Conservation (phyloP, 108 stramenopile genomes). For the Conticribra weissflogii region DNA sequence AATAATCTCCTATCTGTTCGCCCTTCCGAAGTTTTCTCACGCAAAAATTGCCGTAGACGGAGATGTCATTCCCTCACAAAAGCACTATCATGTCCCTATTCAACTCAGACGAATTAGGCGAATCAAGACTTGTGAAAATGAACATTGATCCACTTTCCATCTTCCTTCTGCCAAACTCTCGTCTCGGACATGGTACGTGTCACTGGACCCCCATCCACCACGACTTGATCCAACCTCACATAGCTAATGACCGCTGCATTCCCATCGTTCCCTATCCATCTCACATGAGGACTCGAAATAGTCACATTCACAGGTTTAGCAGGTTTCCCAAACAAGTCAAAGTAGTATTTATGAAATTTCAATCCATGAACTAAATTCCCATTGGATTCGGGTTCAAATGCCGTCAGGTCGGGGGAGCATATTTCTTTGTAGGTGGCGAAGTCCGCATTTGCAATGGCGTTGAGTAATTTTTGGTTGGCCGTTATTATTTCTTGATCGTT, state of each 20-base stretch:
- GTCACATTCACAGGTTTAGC: slow-evolving; percentile 7
- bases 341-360: slow-evolving; percentile 48
- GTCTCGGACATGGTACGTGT: slow-evolving; percentile 29
- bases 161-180: slow-evolving; percentile 34
- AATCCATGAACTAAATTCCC: slow-evolving; percentile 32
- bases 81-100: too few species aligned
- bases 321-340: slow-evolving; percentile 23
- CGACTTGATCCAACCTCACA: slow-evolving; percentile 30
- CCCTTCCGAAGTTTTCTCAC: too few species aligned
- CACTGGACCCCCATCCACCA: not conserved
- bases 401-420: slow-evolving; percentile 29
- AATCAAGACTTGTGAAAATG: slow-evolving; percentile 43
- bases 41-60: too few species aligned
- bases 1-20: too few species aligned
- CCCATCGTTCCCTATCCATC: slow-evolving; percentile 30
- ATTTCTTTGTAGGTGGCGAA: slow-evolving; percentile 29
- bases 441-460: slow-evolving; percentile 24
- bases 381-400: slow-evolving; percentile 45
- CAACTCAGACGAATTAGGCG: not conserved
- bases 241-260: slow-evolving; percentile 37
- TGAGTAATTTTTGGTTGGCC: slow-evolving; percentile 19
- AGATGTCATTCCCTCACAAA: too few species aligned
- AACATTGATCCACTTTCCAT: slow-evolving; percentile 23
- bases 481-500: slow-evolving; percentile 1
- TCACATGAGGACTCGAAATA: slow-evolving; percentile 32